phyloP scores from a whole-genome alignment of 257 asterid genomes.

The Gentiana straminea region DNA sequence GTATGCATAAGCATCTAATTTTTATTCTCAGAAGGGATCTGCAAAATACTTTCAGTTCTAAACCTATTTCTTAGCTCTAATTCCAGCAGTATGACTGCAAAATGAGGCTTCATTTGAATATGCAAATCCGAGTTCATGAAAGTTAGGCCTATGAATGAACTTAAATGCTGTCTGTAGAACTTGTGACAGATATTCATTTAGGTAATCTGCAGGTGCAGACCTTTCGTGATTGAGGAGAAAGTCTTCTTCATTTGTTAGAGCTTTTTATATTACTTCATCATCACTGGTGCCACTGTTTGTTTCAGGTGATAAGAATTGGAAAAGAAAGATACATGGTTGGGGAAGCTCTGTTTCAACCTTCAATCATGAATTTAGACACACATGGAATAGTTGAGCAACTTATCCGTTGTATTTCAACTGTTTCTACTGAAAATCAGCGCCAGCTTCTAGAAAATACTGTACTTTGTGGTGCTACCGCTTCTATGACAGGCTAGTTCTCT shows the following conservation, averaged over 20 bases:
- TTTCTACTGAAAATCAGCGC: constrained; percentile 90
- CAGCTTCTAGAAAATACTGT: constrained; percentile 92
- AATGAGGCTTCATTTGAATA: too few relatives aligned
- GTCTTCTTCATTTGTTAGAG: neutral
- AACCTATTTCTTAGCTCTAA: too few relatives aligned
- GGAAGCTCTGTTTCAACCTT: constrained; percentile 87
- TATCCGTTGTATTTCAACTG: constrained; percentile 75
- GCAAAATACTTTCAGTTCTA: too few relatives aligned
- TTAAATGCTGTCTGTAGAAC: too few relatives aligned
- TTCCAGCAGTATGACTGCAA: too few relatives aligned
- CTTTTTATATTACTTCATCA: neutral
- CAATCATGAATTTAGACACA: constrained; percentile 67
- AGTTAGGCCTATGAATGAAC: too few relatives aligned
- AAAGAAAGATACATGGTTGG: constrained; percentile 77
- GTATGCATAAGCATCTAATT: too few relatives aligned
- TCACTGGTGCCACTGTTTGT: neutral
- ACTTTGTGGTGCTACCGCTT: constrained; percentile 90
- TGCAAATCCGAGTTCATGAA: too few relatives aligned
- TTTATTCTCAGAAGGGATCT: too few relatives aligned
- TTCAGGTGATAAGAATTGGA: constrained; percentile 80
- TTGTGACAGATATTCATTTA: too few relatives aligned
- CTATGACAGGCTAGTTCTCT: constrained; percentile 53
- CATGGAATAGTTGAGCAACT: constrained; percentile 98
- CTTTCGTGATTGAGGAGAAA: too few relatives aligned
- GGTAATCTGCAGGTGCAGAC: too few relatives aligned